phyloP scores from a whole-genome alignment of 371 early-diverging fungal species.

The Phascolomyces articulosus region DNA sequence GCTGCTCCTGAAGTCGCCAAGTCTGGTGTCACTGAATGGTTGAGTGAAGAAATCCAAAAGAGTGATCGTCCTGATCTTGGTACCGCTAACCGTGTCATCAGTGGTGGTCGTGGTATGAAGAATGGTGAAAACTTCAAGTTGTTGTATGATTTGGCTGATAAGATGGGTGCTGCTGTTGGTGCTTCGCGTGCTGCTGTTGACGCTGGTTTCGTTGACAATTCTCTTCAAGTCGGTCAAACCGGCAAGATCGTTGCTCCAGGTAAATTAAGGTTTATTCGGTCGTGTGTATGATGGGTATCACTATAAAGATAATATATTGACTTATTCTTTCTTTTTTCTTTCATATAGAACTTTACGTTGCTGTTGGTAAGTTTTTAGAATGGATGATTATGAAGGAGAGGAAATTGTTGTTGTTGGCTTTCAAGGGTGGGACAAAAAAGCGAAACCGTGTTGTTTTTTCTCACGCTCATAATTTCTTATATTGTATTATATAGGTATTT shows the following conservation, averaged over 20 bases:
- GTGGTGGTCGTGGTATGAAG: slow-evolving; percentile 97
- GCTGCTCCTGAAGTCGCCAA: slow-evolving; percentile 69
- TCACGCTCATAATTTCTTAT: neutral
- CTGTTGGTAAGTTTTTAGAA: slow-evolving; percentile 72
- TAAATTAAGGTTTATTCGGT: no score
- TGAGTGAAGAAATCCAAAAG: slow-evolving; percentile 90
- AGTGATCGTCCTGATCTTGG: slow-evolving; percentile 95
- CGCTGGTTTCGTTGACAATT: slow-evolving; percentile 96
- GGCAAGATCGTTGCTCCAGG: slow-evolving; percentile 97
- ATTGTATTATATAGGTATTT: slow-evolving; percentile 68
- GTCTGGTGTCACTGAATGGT: slow-evolving; percentile 73
- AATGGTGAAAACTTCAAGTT: slow-evolving; percentile 94
- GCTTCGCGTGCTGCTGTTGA: slow-evolving; percentile 98
- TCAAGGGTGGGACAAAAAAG: no score
- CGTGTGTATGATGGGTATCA: no score
- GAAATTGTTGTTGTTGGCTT: neutral
- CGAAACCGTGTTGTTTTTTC: slow-evolving; percentile 4
- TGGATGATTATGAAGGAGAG: no score
- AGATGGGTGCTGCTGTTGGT: slow-evolving; percentile 94
- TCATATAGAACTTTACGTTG: slow-evolving; percentile 83
- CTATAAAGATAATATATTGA: neutral
- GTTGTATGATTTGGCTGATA: slow-evolving; percentile 92
- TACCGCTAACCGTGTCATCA: slow-evolving; percentile 87
- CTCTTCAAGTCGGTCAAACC: slow-evolving; percentile 97
- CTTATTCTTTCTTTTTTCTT: neutral